Percentiles rank a stretch among this genome's conserved stretches.
Evolutionary conservation across 768 basidiomycete species (phyloP).

Genomic region (Rhizopogon rudus): DNA sequence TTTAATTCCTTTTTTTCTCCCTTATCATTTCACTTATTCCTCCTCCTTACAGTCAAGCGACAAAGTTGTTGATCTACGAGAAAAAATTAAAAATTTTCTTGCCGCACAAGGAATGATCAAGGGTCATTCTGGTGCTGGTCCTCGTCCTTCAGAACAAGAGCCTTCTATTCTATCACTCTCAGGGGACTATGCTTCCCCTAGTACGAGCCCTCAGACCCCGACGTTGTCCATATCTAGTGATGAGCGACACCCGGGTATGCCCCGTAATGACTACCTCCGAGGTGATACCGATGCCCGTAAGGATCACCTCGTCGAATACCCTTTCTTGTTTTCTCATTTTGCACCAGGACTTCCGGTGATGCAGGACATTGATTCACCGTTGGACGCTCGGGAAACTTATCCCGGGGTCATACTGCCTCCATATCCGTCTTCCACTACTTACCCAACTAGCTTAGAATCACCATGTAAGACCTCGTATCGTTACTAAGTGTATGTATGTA

Average conservation of each 20-base stretch:
- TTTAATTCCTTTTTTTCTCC: not conserved
- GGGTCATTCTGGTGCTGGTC: slow-evolving; percentile 71
- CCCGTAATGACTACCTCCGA: slow-evolving; percentile 17
- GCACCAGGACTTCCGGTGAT: slow-evolving; percentile 23
- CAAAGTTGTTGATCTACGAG: slow-evolving; percentile 63
- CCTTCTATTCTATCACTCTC: slow-evolving; percentile 49
- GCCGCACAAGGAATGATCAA: slow-evolving; percentile 87
- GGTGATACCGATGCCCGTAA: slow-evolving; percentile 22
- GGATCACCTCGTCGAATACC: not conserved
- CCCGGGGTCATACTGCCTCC: slow-evolving; percentile 25
- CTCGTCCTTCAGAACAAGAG: slow-evolving; percentile 53
- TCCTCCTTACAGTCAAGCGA: slow-evolving; percentile 50
- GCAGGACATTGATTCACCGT: slow-evolving; percentile 27
- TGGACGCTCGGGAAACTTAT: slow-evolving; percentile 24
- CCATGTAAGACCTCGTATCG: slow-evolving; percentile 73
- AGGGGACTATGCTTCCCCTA: slow-evolving; percentile 36
- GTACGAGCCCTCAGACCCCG: slow-evolving; percentile 40
- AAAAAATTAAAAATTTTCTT: slow-evolving; percentile 75
- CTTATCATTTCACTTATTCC: slow-evolving; percentile 8
- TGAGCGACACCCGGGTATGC: slow-evolving; percentile 30
- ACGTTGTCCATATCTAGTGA: slow-evolving; percentile 40
- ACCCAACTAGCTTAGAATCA: slow-evolving; percentile 51
- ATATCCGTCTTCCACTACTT: slow-evolving; percentile 20
- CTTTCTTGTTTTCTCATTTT: not conserved
- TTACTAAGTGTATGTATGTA: slow-evolving; percentile 66